These are phyloP conservation scores for Aspergillus carlsbadensis DNA, from an alignment of 495 filamentous ascomycete genomes.

Conservation along the genomic window DNA sequence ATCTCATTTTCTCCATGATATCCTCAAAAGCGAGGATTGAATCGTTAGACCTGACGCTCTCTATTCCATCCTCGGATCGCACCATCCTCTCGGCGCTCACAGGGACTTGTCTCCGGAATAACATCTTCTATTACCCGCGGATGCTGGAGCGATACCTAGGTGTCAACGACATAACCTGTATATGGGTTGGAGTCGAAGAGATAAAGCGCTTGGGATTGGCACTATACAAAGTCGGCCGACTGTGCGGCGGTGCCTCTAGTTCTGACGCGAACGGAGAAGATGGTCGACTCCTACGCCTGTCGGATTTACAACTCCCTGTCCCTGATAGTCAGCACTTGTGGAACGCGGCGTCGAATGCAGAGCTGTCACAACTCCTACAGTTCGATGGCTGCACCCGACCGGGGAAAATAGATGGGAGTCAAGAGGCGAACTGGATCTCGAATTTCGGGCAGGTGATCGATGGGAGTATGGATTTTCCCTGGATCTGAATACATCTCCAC, in stretches of 20 bases:
- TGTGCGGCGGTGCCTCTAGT: constrained; percentile 2
- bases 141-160: constrained; percentile 13
- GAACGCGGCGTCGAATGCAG: constrained; percentile 13
- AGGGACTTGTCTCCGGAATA: constrained; percentile 8
- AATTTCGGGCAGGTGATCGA: constrained; percentile 53
- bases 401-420: not conserved
- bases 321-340: constrained; percentile 8
- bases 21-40: not conserved
- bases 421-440: constrained; percentile 7
- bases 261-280: not conserved
- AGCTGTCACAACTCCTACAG: not conserved
- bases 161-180: constrained; percentile 14
- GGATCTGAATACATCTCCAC: no score
- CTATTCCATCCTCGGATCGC: not conserved
- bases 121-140: constrained; percentile 14
- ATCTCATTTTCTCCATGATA: constrained; percentile 11
- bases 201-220: constrained; percentile 13
- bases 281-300: not conserved
- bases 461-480: constrained; percentile 40
- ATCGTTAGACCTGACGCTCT: not conserved
- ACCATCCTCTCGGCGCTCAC: constrained; percentile 9
- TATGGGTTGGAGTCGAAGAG: constrained; percentile 20
- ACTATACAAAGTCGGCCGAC: constrained; percentile 11
- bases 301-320: constrained; percentile 7
- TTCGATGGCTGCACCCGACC: not conserved